phyloP scores from a whole-genome alignment of 192 early-diverging fungal genomes.

The Jimgerdemannia lactiflua region DNA sequence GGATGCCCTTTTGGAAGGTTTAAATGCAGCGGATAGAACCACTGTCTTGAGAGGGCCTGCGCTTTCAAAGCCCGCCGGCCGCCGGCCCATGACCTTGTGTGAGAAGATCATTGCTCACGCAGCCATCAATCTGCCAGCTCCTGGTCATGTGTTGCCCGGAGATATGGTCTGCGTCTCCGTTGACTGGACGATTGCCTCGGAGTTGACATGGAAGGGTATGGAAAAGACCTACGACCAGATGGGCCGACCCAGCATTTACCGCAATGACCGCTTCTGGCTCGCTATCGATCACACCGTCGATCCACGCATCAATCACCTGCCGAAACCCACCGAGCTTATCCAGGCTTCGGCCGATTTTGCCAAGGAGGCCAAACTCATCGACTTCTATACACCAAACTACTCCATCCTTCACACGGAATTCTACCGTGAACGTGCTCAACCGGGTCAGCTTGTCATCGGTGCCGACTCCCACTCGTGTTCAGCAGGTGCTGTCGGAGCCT shows the following conservation, averaged over 20 bases:
- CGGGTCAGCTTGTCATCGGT: conserved; percentile 77
- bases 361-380: conserved; percentile 68
- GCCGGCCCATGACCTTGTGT: conserved; percentile 64
- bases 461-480: conserved; percentile 84
- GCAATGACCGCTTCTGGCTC: conserved; percentile 82
- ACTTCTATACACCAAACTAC: conserved; percentile 74
- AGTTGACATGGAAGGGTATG: conserved; percentile 85
- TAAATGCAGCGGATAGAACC: background rate
- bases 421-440: conserved; percentile 79
- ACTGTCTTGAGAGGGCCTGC: conserved; percentile 13
- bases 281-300: conserved; percentile 79
- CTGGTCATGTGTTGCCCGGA: conserved; percentile 56
- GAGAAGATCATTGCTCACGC: conserved; percentile 79
- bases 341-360: conserved; percentile 62
- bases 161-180: conserved; percentile 81
- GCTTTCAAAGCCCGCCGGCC: conserved; percentile 48
- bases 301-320: conserved; percentile 67
- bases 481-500: conserved; percentile 71
- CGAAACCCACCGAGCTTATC: conserved; percentile 67
- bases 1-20: conserved; percentile 56
- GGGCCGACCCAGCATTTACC: conserved; percentile 71
- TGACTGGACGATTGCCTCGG: conserved; percentile 81
- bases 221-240: conserved; percentile 79
- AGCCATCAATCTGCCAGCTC: conserved; percentile 66
- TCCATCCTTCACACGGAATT: conserved; percentile 85